phyloP scores from a whole-genome alignment of 192 early-diverging fungal species.

The Tieghemiomyces parasiticus region DNA sequence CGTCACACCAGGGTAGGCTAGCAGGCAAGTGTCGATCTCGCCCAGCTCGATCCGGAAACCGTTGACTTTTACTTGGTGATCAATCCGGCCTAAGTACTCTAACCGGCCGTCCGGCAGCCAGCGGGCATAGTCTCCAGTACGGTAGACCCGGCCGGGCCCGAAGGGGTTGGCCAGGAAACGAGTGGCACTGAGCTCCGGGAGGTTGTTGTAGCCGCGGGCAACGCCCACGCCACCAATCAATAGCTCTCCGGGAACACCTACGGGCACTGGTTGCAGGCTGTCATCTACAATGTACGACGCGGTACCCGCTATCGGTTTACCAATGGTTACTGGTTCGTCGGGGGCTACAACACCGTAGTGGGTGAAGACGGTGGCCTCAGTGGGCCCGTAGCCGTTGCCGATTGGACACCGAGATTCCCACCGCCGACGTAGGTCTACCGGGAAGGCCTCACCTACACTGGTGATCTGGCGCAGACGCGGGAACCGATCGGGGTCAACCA shows the following conservation, averaged over 20 bases:
- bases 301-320: neutral
- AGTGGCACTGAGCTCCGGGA: neutral
- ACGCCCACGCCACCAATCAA: neutral
- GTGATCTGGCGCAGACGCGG: neutral
- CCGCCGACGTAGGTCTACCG: neutral
- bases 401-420: neutral
- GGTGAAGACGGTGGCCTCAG: neutral
- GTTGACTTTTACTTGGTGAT: neutral
- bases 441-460: neutral
- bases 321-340: constrained; percentile 15
- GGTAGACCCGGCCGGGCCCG: neutral
- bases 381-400: constrained; percentile 1
- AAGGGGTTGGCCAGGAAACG: neutral
- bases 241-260: neutral
- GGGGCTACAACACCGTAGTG: neutral
- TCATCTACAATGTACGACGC: neutral
- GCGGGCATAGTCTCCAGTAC: neutral
- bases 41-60: neutral
- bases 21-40: neutral
- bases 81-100: neutral
- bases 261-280: neutral
- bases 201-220: neutral
- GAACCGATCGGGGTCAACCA: neutral
- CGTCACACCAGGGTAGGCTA: neutral
- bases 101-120: neutral